Percentiles rank a stretch among this genome's conserved stretches.
Evolutionary conservation across 1,139 yeast genomes (phyloP).

Genomic region (Eremothecium sinecaudum): DNA sequence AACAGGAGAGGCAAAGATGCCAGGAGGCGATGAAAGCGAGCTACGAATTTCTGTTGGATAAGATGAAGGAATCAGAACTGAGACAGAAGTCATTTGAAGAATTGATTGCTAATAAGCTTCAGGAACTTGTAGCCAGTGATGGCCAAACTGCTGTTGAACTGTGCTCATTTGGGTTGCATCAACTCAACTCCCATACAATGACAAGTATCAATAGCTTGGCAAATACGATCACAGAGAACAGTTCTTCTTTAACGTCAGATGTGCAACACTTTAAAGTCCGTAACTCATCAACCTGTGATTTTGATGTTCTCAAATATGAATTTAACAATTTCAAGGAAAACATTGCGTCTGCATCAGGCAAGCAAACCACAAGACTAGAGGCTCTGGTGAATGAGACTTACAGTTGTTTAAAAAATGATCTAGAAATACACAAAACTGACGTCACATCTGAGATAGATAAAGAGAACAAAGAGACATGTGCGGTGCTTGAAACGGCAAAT

Average conservation of each 20-base stretch:
- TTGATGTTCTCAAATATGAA: background rate
- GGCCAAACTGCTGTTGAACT: background rate
- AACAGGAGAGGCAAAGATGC: constrained; percentile 5
- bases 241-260: background rate
- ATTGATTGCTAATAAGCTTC: background rate
- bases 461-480: background rate
- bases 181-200: too few relatives aligned
- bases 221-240: background rate
- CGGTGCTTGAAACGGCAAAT: background rate
- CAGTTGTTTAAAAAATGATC: background rate
- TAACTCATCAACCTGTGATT: background rate
- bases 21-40: constrained; percentile 1
- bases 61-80: constrained; percentile 3
- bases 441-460: background rate
- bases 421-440: background rate
- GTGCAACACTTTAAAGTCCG: background rate
- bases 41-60: constrained; percentile 1
- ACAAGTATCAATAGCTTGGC: too few relatives aligned
- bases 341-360: background rate
- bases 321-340: background rate
- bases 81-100: constrained; percentile 1
- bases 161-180: constrained; percentile 1
- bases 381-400: background rate
- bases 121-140: background rate
- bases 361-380: background rate